Evolutionary conservation across 805 yeast species (phyloP).

Genomic region (Ogataea pini): DNA sequence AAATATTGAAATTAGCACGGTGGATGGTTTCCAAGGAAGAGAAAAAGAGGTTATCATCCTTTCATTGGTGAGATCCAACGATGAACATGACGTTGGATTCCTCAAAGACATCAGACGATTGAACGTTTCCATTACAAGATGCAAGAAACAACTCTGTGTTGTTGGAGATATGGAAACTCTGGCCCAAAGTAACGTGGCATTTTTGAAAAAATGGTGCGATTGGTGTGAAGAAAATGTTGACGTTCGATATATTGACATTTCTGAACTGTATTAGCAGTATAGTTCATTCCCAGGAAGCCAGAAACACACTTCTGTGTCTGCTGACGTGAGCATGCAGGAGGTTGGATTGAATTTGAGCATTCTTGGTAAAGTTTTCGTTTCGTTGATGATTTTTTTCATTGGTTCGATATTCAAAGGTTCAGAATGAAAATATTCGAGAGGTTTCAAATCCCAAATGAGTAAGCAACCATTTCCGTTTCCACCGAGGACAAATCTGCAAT

Average conservation of each 20-base stretch:
- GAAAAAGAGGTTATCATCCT: constrained; percentile 87
- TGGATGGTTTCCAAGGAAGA: constrained; percentile 96
- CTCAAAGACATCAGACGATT: constrained; percentile 74
- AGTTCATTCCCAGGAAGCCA: constrained; percentile 46
- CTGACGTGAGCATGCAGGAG: constrained; percentile 60
- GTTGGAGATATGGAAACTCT: constrained; percentile 84
- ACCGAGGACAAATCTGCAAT: constrained; percentile 60
- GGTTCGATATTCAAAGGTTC: constrained; percentile 21
- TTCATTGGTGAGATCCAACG: constrained; percentile 81
- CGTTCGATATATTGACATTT: constrained; percentile 62
- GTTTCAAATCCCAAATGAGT: constrained; percentile 50
- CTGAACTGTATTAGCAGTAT: constrained; percentile 36
- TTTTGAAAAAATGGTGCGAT: constrained; percentile 63
- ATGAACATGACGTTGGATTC: constrained; percentile 72
- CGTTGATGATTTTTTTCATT: constrained; percentile 16
- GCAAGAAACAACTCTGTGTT: constrained; percentile 80
- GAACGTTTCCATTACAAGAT: constrained; percentile 92
- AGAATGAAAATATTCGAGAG: constrained; percentile 7
- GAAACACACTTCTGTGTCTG: constrained; percentile 52
- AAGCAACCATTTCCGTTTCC: constrained; percentile 59
- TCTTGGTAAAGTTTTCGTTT: constrained; percentile 41
- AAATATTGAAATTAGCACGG: constrained; percentile 76
- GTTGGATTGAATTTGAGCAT: constrained; percentile 63
- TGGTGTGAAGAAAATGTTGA: constrained; percentile 72
- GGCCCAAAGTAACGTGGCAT: constrained; percentile 43